Evolutionary conservation across 2,329 filamentous ascomycete species (phyloP), one percentile per base, ranked within the genome.

Genomic region (Paramyrothecium roridum): DNA sequence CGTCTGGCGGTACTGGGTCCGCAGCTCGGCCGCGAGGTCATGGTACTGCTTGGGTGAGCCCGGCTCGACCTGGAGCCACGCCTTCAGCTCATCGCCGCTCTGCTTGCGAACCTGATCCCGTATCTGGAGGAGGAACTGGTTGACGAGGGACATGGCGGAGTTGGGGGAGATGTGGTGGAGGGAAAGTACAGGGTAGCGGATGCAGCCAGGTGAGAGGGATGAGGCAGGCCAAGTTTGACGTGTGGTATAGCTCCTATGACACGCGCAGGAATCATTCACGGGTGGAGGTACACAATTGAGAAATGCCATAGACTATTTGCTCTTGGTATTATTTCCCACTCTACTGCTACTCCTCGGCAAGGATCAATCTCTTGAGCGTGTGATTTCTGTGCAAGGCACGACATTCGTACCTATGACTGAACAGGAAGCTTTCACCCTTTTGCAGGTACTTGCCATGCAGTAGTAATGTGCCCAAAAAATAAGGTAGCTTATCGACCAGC

Each of bases 61-160:
- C 6, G 89, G 89, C 67, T 93, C 90, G 60, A 95, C 87, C 58
- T 86, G 81, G 16, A 96, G 80, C 78, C 85, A 93, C 56, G 85
- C 79, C 59, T 87, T 81, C 16, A 96, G 80, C 59, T 81, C 77
- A 33, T 77, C 74, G 57, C 87, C 89, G 71, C 93, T 81, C 57
- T 86, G 84, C 20, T 73, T 73, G 53, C 80, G 79, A 50, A 93
- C 79, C 55, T 71, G 67, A 48, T 67, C 62, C 52, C 83, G 81
- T 54, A 93, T 81, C 54, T 83, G 82, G 12, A 74, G 72, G 52
- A 93, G 81, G 68, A 93, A 95, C 61, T 88, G 79, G 61, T 85
- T 78, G 21, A 90, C 74, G 47, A 89, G 80, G 40, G 86, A 79
- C 73, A 90, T 90, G 51, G 62, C 52, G 52, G 51, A 23, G 37